Conservation (phyloP, 768 basidiomycete species). For the Boletus huronensis region DNA sequence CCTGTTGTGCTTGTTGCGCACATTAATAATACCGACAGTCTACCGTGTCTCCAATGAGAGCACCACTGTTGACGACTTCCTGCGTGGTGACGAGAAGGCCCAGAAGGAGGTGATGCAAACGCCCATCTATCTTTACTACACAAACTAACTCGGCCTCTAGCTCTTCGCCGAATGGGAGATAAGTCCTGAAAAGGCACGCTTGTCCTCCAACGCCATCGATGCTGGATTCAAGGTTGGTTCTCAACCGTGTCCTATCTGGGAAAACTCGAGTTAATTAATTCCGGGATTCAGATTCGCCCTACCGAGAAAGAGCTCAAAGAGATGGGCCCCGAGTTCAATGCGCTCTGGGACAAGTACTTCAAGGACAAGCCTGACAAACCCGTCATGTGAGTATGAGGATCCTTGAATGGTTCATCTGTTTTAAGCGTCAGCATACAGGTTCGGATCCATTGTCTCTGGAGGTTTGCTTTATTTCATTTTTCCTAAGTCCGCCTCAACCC, state of each 20-base stretch:
- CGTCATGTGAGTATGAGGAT: slow-evolving; percentile 47
- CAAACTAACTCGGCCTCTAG: slow-evolving; percentile 21
- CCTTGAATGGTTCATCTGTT: neutral
- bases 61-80: slow-evolving; percentile 62
- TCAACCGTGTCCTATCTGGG: neutral
- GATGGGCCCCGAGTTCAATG: slow-evolving; percentile 76
- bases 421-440: slow-evolving; percentile 32
- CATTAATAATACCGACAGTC: slow-evolving; percentile 35
- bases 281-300: slow-evolving; percentile 54
- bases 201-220: slow-evolving; percentile 70
- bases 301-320: slow-evolving; percentile 67
- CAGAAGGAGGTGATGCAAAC: slow-evolving; percentile 45
- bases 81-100: slow-evolving; percentile 58
- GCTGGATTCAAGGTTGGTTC: slow-evolving; percentile 63
- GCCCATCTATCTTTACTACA: neutral
- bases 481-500: neutral
- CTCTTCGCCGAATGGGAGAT: slow-evolving; percentile 63
- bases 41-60: slow-evolving; percentile 67
- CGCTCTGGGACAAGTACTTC: slow-evolving; percentile 67
- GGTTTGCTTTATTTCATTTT: slow-evolving; percentile 28
- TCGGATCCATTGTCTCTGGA: slow-evolving; percentile 65
- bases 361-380: slow-evolving; percentile 80
- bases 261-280: neutral
- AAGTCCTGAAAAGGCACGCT: slow-evolving; percentile 62
- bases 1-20: neutral